Evolutionary conservation across 2,329 filamentous ascomycete species (phyloP).

Genomic region (Microdochium trichocladiopsis): DNA sequence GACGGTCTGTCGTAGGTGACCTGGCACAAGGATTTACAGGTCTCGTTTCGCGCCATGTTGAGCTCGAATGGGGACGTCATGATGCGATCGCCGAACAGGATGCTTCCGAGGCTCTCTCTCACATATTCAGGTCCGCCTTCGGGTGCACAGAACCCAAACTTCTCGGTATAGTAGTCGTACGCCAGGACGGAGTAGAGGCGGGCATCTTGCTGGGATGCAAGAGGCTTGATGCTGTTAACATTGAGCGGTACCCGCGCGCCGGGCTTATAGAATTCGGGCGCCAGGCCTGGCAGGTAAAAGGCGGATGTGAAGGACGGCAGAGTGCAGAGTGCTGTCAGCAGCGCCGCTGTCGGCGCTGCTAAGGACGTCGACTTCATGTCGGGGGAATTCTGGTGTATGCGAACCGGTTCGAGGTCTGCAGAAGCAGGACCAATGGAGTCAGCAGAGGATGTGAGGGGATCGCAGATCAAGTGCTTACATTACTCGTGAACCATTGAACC

Average conservation of each 20-base stretch:
- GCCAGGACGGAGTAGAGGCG: constrained; percentile 88
- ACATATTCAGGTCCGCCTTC: constrained; percentile 70
- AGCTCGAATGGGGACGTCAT: constrained; percentile 93
- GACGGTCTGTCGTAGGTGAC: constrained; percentile 56
- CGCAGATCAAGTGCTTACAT: not conserved
- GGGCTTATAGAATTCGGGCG: constrained; percentile 81
- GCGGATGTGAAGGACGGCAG: constrained; percentile 53
- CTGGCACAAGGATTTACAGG: constrained; percentile 74
- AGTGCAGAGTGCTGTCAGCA: constrained; percentile 41
- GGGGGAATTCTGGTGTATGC: not conserved
- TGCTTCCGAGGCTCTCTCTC: constrained; percentile 87
- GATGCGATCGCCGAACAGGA: constrained; percentile 94
- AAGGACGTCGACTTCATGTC: constrained; percentile 38
- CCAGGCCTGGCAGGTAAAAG: constrained; percentile 95
- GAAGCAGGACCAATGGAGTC: not conserved
- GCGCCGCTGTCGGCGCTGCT: constrained; percentile 39
- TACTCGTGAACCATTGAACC: not conserved
- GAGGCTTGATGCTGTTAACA: constrained; percentile 88
- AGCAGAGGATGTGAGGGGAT: not conserved
- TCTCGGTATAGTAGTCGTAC: constrained; percentile 90
- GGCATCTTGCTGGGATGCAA: constrained; percentile 68
- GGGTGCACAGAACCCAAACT: constrained; percentile 84
- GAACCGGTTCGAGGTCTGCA: not conserved
- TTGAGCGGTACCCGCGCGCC: constrained; percentile 78
- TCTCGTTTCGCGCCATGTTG: constrained; percentile 79